These are phyloP conservation scores for Geranium rotundifolium DNA, from an alignment of 345 rosid species.

Conservation along the genomic window DNA sequence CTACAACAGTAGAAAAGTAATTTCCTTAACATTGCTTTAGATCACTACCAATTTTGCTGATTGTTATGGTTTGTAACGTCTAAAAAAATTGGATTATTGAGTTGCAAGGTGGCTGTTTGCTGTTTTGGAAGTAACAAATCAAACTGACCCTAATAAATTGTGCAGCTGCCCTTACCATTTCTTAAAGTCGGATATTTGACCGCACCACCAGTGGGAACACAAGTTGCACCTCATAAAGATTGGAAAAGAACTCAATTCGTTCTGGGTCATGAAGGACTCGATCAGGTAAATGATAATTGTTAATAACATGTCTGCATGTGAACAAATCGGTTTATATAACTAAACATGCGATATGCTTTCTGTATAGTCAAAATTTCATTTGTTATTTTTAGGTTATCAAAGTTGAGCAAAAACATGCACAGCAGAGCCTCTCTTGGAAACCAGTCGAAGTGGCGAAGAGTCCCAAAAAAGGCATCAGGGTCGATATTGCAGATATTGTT, in stretches of 20 bases:
- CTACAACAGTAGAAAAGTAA: background rate
- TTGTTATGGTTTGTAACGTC: too few relatives aligned
- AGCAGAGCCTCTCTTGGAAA: constrained; percentile 51
- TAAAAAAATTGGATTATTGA: too few relatives aligned
- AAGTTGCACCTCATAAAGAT: constrained; percentile 80
- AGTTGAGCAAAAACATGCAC: constrained; percentile 45
- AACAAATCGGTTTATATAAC: background rate
- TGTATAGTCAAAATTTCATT: background rate
- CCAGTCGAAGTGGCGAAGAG: constrained; percentile 23
- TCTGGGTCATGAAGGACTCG: constrained; percentile 78
- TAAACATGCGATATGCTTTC: background rate
- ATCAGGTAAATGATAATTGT: constrained; percentile 40
- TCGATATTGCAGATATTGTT: constrained; percentile 62
- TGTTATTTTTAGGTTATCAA: constrained; percentile 28
- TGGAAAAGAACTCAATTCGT: constrained; percentile 74
- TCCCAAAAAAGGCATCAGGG: constrained; percentile 50
- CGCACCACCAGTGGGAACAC: constrained; percentile 68
- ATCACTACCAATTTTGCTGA: too few relatives aligned
- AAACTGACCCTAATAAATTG: constrained; percentile 11
- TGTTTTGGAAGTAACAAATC: background rate
- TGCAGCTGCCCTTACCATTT: constrained; percentile 81
- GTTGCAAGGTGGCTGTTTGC: too few relatives aligned
- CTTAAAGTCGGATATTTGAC: constrained; percentile 74
- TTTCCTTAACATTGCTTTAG: too few relatives aligned
- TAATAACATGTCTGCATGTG: background rate